Evolutionary conservation across 139 green algal species (phyloP).

Genomic region (Picochlorum sp.): DNA sequence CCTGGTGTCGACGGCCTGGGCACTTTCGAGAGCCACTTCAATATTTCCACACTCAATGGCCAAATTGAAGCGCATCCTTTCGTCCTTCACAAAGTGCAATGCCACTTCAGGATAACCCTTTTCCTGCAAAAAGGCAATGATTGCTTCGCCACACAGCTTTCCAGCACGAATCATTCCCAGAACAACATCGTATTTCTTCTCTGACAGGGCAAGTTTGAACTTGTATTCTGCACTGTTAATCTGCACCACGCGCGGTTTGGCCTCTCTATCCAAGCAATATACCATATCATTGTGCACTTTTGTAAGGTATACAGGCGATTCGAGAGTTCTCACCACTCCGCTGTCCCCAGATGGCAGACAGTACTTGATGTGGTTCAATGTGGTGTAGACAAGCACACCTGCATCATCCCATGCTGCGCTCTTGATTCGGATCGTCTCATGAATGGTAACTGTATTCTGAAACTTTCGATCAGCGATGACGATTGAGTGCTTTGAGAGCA

Average conservation of each 20-base stretch:
- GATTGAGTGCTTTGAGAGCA: conserved; percentile 96
- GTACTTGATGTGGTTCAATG: conserved; percentile 99
- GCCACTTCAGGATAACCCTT: conserved; percentile 98
- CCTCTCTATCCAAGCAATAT: conserved; percentile 92
- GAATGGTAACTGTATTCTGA: conserved; percentile 77
- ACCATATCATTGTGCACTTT: conserved; percentile 61
- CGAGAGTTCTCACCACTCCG: conserved; percentile 96
- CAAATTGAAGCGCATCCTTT: conserved; percentile 93
- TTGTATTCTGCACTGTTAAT: conserved; percentile 93
- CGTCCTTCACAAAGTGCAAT: conserved; percentile 88
- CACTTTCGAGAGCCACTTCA: conserved; percentile 90
- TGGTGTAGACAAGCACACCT: conserved; percentile 97
- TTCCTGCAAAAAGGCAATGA: conserved; percentile 96
- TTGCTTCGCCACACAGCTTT: conserved; percentile 86
- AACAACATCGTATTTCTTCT: conserved; percentile 91
- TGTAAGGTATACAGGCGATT: conserved; percentile 93
- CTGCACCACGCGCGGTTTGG: conserved; percentile 81
- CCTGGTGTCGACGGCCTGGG: conserved; percentile 89
- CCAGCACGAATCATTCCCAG: conserved; percentile 83
- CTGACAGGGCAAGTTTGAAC: conserved; percentile 97
- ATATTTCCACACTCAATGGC: conserved; percentile 94
- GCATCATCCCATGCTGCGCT: conserved; percentile 91
- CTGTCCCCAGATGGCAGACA: conserved; percentile 96
- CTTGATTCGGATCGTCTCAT: conserved; percentile 97
- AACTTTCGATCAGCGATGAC: conserved; percentile 92